phyloP scores from a whole-genome alignment of 176 grass and related monocot species.

The Zoysia japonica region DNA sequence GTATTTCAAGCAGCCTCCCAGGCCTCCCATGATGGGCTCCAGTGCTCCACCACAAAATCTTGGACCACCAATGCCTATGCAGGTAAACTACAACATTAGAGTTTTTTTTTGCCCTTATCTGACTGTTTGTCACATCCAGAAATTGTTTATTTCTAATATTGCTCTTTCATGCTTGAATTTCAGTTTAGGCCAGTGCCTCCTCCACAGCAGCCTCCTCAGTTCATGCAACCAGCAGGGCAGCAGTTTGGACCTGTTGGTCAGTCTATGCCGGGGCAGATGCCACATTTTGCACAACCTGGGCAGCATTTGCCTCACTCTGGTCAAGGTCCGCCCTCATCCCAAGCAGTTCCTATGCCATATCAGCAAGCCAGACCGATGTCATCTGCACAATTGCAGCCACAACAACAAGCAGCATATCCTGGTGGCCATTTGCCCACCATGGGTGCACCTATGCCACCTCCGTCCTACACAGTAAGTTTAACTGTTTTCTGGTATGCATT shows the following conservation, averaged over 20 bases:
- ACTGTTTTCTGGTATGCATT: conserved; percentile 4
- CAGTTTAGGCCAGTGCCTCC: conserved; percentile 70
- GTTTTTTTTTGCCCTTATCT: conserved; percentile 24
- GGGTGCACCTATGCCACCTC: conserved; percentile 57
- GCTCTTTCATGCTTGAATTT: conserved; percentile 19
- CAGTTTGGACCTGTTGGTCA: conserved; percentile 64
- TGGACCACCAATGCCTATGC: too few relatives aligned
- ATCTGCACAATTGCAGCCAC: conserved; percentile 46
- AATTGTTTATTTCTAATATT: conserved; percentile 40
- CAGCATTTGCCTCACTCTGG: conserved; percentile 64
- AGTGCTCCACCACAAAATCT: too few relatives aligned
- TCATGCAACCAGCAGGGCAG: conserved; percentile 51
- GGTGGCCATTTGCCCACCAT: conserved; percentile 58
- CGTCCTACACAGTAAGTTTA: conserved; percentile 65
- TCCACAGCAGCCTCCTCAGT: conserved; percentile 60
- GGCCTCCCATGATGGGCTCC: not conserved
- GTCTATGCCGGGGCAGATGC: conserved; percentile 54
- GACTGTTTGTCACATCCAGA: not conserved
- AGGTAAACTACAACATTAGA: not conserved
- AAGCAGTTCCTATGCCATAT: conserved; percentile 71
- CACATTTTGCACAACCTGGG: conserved; percentile 54
- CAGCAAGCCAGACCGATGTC: conserved; percentile 62
- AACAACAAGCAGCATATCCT: conserved; percentile 40
- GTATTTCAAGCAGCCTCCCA: conserved; percentile 39
- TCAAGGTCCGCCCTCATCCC: conserved; percentile 59